Evolutionary conservation across 306 rosid genomes (phyloP), one percentile per base, ranked within the genome.

Genomic region (Fagus sylvatica): DNA sequence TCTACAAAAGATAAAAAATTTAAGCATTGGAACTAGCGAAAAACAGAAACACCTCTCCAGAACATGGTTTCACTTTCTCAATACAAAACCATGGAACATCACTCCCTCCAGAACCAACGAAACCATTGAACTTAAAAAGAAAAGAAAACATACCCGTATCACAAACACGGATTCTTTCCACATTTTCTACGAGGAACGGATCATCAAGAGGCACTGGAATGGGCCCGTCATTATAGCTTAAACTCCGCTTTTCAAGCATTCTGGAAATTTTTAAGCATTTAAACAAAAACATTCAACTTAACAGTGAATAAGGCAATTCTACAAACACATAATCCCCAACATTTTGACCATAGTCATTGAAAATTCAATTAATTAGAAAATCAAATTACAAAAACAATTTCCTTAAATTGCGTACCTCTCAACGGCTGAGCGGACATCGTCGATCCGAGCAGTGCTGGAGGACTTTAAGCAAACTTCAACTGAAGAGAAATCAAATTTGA

Each of bases 191-290:
- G 16, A 95, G 98, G 84, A 95, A 91, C 15, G 72, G 53, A 32
- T 93, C 96, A 17, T 91, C 98, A 46, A 64, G 60, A 15, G 97
- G 98, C 68, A 95, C 89, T 0, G 90, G 85, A 81, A 92, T 87
- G 6, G 90, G 93, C 76, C 98, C 98, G 64, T 87, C 96, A 76
- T 34, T 72, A 78, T 95, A 95, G 90, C 97, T 95, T 84, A 95
- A 82, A 85, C 91, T 90, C 88, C 98, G 89, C 76, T 92, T 91
- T 77, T 93, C 98, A 68, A 95, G 96, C 98, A 95, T 92, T 85
- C 98, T 95, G 73, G 68, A 79, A 65, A 86, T 39, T 56, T 22
- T 22, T 22, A 22, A 22, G 28, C 28, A 22, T 22, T 22, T 22
- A 1, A 4, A 32, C 37, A 53, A 4, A 9, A 64, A 30, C 8